A percentile compares a stretch with the other conserved stretches of the same genome.
Evolutionary conservation across 2,329 filamentous ascomycete genomes (phyloP).

Genomic region (Stagonosporopsis vannaccii): DNA sequence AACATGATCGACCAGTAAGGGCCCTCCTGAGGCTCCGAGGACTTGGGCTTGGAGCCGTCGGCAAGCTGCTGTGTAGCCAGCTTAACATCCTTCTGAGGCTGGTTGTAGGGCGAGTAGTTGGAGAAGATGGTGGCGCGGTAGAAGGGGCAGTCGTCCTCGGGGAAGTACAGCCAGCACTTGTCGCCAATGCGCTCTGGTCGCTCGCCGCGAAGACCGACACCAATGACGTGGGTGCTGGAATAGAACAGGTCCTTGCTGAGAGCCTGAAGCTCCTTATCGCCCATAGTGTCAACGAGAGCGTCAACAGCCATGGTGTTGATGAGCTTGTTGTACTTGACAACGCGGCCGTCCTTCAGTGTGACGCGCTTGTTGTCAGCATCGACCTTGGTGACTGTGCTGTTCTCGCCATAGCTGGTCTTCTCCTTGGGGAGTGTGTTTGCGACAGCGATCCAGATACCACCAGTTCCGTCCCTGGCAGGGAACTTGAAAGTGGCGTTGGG

Average conservation of each 20-base stretch:
- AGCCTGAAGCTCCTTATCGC: conserved; percentile 80
- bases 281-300: conserved; percentile 84
- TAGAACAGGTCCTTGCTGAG: conserved; percentile 94
- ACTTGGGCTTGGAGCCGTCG: conserved; percentile 81
- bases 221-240: conserved; percentile 96
- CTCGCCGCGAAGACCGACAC: conserved; percentile 89
- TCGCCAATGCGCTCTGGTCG: conserved; percentile 96
- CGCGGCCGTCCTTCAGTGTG: conserved; percentile 82
- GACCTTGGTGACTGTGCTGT: conserved; percentile 84
- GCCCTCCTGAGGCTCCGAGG: conserved; percentile 77
- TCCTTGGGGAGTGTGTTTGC: conserved; percentile 90
- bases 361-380: conserved; percentile 86
- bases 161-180: conserved; percentile 99
- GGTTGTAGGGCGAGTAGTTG: conserved; percentile 99
- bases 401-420: conserved; percentile 88
- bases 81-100: conserved; percentile 82
- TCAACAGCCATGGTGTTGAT: conserved; percentile 97
- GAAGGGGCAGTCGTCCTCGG: conserved; percentile 98
- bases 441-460: conserved; percentile 98
- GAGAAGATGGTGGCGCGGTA: conserved; percentile 99
- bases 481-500: conserved; percentile 99
- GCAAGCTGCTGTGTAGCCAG: conserved; percentile 86
- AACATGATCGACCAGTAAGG: conserved; percentile 99
- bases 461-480: conserved; percentile 92
- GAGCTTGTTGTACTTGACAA: conserved; percentile 88